phyloP scores from a whole-genome alignment of 2,329 filamentous ascomycete species.

The Zasmidium citrigriseum region DNA sequence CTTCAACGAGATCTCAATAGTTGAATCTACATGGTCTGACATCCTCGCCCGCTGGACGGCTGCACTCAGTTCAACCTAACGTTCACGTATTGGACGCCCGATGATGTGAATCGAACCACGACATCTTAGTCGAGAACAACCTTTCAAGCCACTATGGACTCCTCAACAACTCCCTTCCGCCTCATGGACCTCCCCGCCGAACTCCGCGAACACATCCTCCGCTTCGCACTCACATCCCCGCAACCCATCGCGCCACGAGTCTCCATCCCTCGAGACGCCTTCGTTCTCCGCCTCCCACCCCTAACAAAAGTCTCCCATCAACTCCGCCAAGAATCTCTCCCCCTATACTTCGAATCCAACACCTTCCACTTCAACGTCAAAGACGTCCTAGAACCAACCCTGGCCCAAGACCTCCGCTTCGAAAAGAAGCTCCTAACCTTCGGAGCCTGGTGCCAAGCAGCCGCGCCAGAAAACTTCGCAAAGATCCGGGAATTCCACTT shows the following conservation, averaged over 20 bases:
- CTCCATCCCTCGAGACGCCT: slow-evolving; percentile 5
- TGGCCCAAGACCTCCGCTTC: slow-evolving; percentile 1
- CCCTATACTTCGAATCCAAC: slow-evolving; percentile 4
- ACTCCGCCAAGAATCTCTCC: background rate
- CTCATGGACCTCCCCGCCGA: slow-evolving; percentile 1
- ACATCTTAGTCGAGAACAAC: too few relatives aligned
- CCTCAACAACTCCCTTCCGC: background rate
- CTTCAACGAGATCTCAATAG: too few relatives aligned
- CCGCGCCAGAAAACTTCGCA: background rate
- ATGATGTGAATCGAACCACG: too few relatives aligned
- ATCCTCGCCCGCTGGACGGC: too few relatives aligned
- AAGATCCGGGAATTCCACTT: background rate
- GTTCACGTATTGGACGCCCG: too few relatives aligned
- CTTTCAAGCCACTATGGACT: background rate
- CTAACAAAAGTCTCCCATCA: background rate
- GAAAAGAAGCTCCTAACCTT: slow-evolving; percentile 4
- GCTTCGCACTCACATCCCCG: background rate
- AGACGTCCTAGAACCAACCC: slow-evolving; percentile 3
- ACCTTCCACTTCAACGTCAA: slow-evolving; percentile 9
- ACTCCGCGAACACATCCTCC: slow-evolving; percentile 1
- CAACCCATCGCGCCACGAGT: slow-evolving; percentile 1
- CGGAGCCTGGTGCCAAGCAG: slow-evolving; percentile 7
- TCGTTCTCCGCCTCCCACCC: slow-evolving; percentile 2
- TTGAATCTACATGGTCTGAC: too few relatives aligned
- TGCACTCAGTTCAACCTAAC: too few relatives aligned